Percentiles rank a stretch among this genome's conserved stretches.
phyloP scores from a whole-genome alignment of 202 grass and related monocot species.

The Panicum hallii region DNA sequence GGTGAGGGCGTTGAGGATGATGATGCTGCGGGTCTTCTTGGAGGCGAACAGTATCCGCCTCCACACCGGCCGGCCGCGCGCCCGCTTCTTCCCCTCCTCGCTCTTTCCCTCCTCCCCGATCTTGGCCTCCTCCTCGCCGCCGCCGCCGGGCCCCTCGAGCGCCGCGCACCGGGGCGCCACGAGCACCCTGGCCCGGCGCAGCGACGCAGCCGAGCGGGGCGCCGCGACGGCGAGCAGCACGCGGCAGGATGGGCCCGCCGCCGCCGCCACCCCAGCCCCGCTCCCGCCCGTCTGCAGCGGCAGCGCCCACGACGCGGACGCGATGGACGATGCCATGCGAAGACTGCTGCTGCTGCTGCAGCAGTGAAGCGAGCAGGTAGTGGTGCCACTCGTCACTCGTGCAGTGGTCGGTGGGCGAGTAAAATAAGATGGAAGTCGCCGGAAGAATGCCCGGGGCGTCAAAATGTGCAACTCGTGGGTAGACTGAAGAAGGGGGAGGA shows the following conservation, averaged over 20 bases:
- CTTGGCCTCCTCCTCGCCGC: conserved; percentile 4
- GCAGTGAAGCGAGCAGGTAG: neutral
- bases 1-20: conserved; percentile 90
- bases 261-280: neutral
- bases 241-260: conserved; percentile 23
- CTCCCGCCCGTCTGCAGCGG: conserved; percentile 32
- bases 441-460: neutral
- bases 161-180: conserved; percentile 38
- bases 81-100: conserved; percentile 35
- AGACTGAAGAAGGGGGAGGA: neutral
- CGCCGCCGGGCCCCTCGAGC: conserved; percentile 1
- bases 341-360: neutral
- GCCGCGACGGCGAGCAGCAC: conserved; percentile 33
- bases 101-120: too few species aligned
- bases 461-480: conserved; percentile 44
- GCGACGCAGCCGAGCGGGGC: conserved; percentile 19
- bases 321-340: conserved; percentile 52
- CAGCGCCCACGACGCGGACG: conserved; percentile 47
- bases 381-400: neutral
- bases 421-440: neutral
- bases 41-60: conserved; percentile 90
- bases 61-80: conserved; percentile 63
- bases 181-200: conserved; percentile 24
- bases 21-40: conserved; percentile 89
- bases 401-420: neutral